Conservation (phyloP, 345 rosid genomes). For the Syzygium grande region DNA sequence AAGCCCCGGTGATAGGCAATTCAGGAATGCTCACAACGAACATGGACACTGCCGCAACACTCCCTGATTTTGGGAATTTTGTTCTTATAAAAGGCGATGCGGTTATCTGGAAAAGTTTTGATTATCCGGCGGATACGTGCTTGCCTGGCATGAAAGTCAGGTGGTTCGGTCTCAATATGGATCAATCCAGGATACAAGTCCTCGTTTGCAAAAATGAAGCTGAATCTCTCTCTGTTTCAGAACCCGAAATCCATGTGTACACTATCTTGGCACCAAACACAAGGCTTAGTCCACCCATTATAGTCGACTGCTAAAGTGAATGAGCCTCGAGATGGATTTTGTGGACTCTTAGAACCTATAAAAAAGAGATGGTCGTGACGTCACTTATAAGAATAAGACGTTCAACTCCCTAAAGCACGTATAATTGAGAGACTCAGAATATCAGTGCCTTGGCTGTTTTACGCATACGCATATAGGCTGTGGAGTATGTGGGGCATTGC, state of each 20-base stretch:
- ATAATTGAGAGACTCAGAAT: too few relatives aligned
- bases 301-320: too few relatives aligned
- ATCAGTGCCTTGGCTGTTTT: too few relatives aligned
- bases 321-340: too few relatives aligned
- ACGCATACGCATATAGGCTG: too few relatives aligned
- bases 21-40: neutral
- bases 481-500: too few relatives aligned
- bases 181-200: neutral
- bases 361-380: too few relatives aligned
- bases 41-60: neutral
- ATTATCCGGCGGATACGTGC: slow-evolving; percentile 1
- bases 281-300: too few relatives aligned
- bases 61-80: neutral
- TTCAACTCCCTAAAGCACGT: too few relatives aligned
- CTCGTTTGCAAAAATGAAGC: neutral
- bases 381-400: too few relatives aligned
- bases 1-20: neutral
- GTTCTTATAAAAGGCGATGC: neutral
- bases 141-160: slow-evolving; percentile 5
- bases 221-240: slow-evolving; percentile 2
- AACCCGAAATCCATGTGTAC: neutral
- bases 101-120: slow-evolving; percentile 4
- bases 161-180: neutral
- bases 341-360: too few relatives aligned
- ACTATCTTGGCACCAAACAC: neutral